Conservation (phyloP, 371 early-diverging fungal species). For the Mortierella sp. region DNA sequence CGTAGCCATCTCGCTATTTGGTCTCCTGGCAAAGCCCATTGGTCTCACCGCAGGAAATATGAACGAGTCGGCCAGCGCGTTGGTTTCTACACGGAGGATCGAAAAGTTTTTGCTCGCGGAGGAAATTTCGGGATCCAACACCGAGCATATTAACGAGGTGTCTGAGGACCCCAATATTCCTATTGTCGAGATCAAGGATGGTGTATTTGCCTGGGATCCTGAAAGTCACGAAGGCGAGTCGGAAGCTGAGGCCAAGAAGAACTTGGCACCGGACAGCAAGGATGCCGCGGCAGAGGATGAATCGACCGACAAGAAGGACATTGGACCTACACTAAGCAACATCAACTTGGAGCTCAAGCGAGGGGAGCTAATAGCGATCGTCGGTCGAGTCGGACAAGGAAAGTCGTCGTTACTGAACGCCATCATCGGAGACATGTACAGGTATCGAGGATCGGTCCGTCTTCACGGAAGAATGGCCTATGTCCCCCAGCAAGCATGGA, state of each 20-base stretch:
- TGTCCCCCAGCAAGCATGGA: slow-evolving; percentile 70
- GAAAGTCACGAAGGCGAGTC: slow-evolving; percentile 44
- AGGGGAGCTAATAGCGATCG: slow-evolving; percentile 58
- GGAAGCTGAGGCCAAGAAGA: slow-evolving; percentile 26
- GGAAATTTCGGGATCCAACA: slow-evolving; percentile 62
- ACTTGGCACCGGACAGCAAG: slow-evolving; percentile 6
- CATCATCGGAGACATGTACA: slow-evolving; percentile 66
- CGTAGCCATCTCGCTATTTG: slow-evolving; percentile 45
- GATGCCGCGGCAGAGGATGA: slow-evolving; percentile 17
- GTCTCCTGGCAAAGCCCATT: slow-evolving; percentile 42
- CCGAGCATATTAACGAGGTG: slow-evolving; percentile 21
- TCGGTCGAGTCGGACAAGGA: slow-evolving; percentile 67
- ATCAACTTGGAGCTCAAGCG: slow-evolving; percentile 53
- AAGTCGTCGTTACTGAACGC: slow-evolving; percentile 63
- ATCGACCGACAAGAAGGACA: slow-evolving; percentile 31
- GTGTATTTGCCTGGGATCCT: slow-evolving; percentile 47
- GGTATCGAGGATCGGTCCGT: slow-evolving; percentile 49
- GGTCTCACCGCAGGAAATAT: slow-evolving; percentile 45
- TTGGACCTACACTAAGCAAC: slow-evolving; percentile 37
- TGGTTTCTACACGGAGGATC: slow-evolving; percentile 62
- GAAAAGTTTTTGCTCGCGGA: slow-evolving; percentile 73
- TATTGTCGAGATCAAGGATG: slow-evolving; percentile 45
- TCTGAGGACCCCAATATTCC: slow-evolving; percentile 36
- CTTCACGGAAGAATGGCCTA: slow-evolving; percentile 63
- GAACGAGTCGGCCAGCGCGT: slow-evolving; percentile 28